Base-by-base conservation (phyloP, 2,329 filamentous ascomycete genomes). In the Pyricularia sp. region DNA sequence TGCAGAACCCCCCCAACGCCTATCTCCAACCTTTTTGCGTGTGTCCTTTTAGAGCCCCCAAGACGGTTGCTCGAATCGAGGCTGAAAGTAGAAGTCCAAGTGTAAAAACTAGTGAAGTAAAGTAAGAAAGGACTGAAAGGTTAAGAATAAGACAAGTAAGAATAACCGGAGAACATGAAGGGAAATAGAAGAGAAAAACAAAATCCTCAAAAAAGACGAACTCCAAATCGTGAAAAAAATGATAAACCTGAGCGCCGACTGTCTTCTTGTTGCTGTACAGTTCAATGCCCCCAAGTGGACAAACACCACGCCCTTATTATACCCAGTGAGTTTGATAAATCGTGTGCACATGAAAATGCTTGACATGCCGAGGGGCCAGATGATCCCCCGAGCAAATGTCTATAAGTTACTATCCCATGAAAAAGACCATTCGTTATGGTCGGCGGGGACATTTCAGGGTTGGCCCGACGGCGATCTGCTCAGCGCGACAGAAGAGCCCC, bases 191-290 rank as follows among this genome's bases (percentile, higher is more conserved):
- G 63, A 31, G 63, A 33, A 65, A 26, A 65, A n/a, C 4, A 33
- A 23, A 65, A 65, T 14, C 64, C 30, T 11, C 17, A 17, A 26
- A 64, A 64, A 9, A 14, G 20, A 26, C 28, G 28, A n/a, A 26
- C 23, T 28, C 28, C 59, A 67, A 25, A 26, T 64, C 28, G 17
- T 30, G 59, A 64, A 64, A 26, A 61, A 28, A 28, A 64, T 28
- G 28, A 28, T 30, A 28, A 61, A 64, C 25, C 59, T 64, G 28
- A 26, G 59, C 59, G 25, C 59, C 59, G 59, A 64, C 59, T 64
- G 59, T 64, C 59, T 30, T 64, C 6, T 64, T 64, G 20, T 33
- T 65, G 30, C 64, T 65, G 64, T 65, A 33, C 64, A 33, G 64
- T 65, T 33, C 64, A 28, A 65, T 26, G 28, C 59, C 6, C 59